Evolutionary conservation across 2,329 filamentous ascomycete species (phyloP).

Genomic region (Trichophyton rubrum): DNA sequence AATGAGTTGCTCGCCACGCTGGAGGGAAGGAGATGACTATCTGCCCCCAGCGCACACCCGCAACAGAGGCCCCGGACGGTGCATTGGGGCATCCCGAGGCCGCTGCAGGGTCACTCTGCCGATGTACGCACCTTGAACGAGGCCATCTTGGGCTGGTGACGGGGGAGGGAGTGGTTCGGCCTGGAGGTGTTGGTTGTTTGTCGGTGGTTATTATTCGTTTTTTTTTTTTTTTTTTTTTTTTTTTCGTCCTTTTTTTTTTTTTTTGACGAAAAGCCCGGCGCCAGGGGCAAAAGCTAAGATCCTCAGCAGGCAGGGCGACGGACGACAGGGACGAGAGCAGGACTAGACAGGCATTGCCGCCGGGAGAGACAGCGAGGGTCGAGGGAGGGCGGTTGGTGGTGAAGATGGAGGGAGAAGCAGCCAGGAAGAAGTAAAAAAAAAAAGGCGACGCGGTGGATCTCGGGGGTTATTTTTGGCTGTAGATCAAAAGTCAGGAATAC

Average conservation of each 20-base stretch:
- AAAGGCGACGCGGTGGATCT: constrained; percentile 1
- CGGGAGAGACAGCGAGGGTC: neutral
- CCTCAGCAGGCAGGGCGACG: neutral
- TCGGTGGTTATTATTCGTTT: neutral
- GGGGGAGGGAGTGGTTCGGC: neutral
- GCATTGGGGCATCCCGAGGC: neutral
- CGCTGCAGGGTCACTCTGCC: neutral
- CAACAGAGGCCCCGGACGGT: neutral
- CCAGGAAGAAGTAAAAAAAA: neutral
- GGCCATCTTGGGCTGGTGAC: constrained; percentile 3
- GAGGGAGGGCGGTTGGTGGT: neutral
- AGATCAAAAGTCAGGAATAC: neutral
- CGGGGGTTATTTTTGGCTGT: neutral
- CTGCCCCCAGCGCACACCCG: neutral
- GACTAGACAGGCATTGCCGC: neutral
- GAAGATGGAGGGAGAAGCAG: neutral
- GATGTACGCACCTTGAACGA: constrained; percentile 7
- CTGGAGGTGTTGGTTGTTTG: neutral
- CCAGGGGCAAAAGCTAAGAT: neutral
- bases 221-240: neutral
- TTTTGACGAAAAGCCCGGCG: neutral
- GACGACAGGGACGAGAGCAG: neutral
- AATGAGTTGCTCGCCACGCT: neutral
- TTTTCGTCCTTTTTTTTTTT: neutral
- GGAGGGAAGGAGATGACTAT: too few species aligned